Conservation (phyloP, 2,329 filamentous ascomycete genomes). For the Ramularia collo-cygni region DNA sequence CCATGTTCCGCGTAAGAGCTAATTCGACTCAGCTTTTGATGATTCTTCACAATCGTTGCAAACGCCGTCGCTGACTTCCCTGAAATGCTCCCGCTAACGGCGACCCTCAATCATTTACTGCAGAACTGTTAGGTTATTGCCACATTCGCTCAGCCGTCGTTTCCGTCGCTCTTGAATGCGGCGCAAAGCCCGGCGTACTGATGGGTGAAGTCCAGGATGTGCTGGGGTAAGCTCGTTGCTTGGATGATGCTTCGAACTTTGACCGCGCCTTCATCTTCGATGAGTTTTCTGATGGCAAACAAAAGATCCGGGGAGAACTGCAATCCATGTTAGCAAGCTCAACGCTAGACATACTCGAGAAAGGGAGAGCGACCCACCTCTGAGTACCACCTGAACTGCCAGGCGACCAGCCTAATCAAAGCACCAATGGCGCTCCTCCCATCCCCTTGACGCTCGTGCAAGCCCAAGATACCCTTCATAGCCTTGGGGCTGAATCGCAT, state of each 20-base stretch:
- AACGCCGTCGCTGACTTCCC: too few relatives aligned
- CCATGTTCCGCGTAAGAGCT: too few relatives aligned
- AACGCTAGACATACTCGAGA: too few relatives aligned
- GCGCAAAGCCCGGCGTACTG: constrained; percentile 93
- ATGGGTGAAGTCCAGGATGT: constrained; percentile 88
- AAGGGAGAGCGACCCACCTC: too few relatives aligned
- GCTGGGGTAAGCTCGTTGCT: constrained; percentile 86
- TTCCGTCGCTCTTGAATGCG: constrained; percentile 89
- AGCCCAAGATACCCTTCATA: constrained; percentile 72
- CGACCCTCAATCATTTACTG: background rate
- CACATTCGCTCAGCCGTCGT: constrained; percentile 56
- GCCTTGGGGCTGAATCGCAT: constrained; percentile 92
- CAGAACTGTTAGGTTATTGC: too few relatives aligned
- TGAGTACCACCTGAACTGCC: constrained; percentile 99
- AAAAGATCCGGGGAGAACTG: constrained; percentile 87
- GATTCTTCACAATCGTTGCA: too few relatives aligned
- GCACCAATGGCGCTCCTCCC: constrained; percentile 74
- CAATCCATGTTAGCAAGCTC: constrained; percentile 6
- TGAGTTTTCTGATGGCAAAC: constrained; percentile 80
- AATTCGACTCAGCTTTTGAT: too few relatives aligned
- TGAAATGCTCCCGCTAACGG: too few relatives aligned
- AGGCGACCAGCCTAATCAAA: constrained; percentile 87
- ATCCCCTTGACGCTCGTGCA: constrained; percentile 71
- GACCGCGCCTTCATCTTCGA: constrained; percentile 94
- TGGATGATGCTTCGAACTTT: constrained; percentile 97